Percentiles rank a stretch among this genome's conserved stretches.
Evolutionary conservation across 2,329 filamentous ascomycete genomes (phyloP).

Genomic region (Apiospora malaysiana): DNA sequence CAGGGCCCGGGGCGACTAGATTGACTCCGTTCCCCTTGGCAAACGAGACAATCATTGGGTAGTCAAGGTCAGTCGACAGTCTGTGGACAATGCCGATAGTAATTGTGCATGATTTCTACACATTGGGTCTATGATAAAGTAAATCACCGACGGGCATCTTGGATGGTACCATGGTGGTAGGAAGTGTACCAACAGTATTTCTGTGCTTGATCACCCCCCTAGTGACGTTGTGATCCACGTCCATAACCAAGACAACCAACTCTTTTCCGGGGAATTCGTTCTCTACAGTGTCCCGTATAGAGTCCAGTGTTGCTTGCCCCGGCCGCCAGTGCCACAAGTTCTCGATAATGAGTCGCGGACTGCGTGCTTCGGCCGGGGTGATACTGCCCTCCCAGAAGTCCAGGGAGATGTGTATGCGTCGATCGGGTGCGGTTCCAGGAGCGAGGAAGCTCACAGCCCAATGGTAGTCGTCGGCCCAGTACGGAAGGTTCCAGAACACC

Average conservation of each 20-base stretch:
- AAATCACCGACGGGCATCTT: too few relatives aligned
- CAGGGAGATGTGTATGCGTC: neutral
- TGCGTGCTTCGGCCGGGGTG: neutral
- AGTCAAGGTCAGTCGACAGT: too few relatives aligned
- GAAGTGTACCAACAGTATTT: too few relatives aligned
- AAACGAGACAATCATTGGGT: slow-evolving; percentile 65
- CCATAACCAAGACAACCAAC: neutral
- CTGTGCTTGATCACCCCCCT: too few relatives aligned
- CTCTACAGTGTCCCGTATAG: neutral
- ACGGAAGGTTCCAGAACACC: too few relatives aligned
- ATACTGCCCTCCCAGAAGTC: neutral
- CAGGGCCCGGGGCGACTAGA: neutral
- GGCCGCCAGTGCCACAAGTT: neutral
- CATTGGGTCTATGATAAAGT: too few relatives aligned
- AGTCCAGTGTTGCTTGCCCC: neutral
- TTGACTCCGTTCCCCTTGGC: slow-evolving; percentile 45
- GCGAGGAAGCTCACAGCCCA: neutral
- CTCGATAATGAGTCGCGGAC: neutral
- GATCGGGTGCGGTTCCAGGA: neutral
- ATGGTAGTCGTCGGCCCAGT: too few relatives aligned
- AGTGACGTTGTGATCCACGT: neutral
- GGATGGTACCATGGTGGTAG: too few relatives aligned
- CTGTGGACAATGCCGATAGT: too few relatives aligned
- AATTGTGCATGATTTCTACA: too few relatives aligned
- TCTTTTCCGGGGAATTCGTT: neutral